These are phyloP conservation scores for Neurospora sp. DNA, from an alignment of 495 filamentous ascomycete genomes.

Conservation along the genomic window DNA sequence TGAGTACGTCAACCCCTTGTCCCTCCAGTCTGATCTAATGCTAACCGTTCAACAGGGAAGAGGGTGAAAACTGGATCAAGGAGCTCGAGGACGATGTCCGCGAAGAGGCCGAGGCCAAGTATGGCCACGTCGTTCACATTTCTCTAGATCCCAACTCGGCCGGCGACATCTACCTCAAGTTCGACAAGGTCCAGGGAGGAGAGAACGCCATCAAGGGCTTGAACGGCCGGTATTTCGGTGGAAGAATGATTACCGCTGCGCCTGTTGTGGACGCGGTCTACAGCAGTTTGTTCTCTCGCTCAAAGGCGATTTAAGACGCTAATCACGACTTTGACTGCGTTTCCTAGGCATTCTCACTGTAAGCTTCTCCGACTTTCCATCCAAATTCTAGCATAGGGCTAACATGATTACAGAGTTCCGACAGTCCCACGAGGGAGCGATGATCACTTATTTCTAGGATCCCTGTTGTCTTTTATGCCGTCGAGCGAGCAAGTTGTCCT, in stretches of 20 bases:
- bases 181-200: slow-evolving; percentile 86
- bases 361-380: slow-evolving; percentile 3
- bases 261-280: slow-evolving; percentile 98
- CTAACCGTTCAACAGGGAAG: slow-evolving; percentile 59
- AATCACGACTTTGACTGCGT: slow-evolving; percentile 34
- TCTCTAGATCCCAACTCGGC: slow-evolving; percentile 84
- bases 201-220: slow-evolving; percentile 96
- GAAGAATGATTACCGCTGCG: slow-evolving; percentile 78
- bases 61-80: slow-evolving; percentile 81
- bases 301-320: slow-evolving; percentile 57
- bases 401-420: background rate
- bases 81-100: slow-evolving; percentile 91
- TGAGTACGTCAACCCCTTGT: slow-evolving; percentile 54
- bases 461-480: background rate
- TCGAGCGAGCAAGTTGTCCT: background rate
- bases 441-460: background rate
- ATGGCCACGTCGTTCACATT: slow-evolving; percentile 97
- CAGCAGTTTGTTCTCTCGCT: slow-evolving; percentile 89
- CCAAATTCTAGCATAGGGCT: background rate
- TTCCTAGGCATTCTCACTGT: slow-evolving; percentile 30
- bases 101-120: slow-evolving; percentile 87
- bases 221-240: slow-evolving; percentile 93
- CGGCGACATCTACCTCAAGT: slow-evolving; percentile 98
- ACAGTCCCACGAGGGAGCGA: background rate
- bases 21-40: background rate